Evolutionary conservation across 495 filamentous ascomycete species (phyloP).

Genomic region (Apiosordaria backusii): DNA sequence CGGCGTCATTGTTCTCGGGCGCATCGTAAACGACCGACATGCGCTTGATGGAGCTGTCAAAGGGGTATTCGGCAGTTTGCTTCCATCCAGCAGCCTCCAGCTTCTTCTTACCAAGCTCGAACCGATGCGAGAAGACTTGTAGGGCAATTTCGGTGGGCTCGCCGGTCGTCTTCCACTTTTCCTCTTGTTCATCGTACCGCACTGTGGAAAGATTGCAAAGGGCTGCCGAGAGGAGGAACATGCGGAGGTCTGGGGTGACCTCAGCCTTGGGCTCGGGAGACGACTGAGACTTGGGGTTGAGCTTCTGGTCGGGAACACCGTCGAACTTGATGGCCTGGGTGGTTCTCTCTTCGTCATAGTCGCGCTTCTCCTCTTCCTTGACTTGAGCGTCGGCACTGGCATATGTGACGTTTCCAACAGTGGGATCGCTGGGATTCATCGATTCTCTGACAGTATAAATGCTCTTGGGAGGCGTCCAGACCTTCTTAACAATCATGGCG

Average conservation of each 20-base stretch:
- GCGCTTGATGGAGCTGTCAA: constrained; percentile 76
- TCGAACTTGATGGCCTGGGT: constrained; percentile 54
- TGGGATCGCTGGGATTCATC: constrained; percentile 57
- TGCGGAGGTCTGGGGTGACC: constrained; percentile 51
- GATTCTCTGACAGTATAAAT: constrained; percentile 58
- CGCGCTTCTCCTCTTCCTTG: constrained; percentile 32
- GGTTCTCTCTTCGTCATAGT: constrained; percentile 51
- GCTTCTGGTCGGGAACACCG: constrained; percentile 43
- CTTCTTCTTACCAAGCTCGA: constrained; percentile 56
- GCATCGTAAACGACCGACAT: constrained; percentile 73
- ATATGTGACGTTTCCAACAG: constrained; percentile 40
- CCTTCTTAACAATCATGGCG: constrained; percentile 74
- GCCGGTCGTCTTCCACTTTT: constrained; percentile 68
- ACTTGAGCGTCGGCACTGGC: constrained; percentile 29
- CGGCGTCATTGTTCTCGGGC: constrained; percentile 28
- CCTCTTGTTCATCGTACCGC: constrained; percentile 50
- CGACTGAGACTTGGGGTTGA: constrained; percentile 21
- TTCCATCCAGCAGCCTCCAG: constrained; percentile 55
- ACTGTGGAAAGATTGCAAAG: constrained; percentile 77
- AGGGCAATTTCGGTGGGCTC: constrained; percentile 84
- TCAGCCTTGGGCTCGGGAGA: constrained; percentile 27
- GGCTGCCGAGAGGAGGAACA: constrained; percentile 65
- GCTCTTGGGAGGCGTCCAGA: constrained; percentile 63
- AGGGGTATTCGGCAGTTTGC: constrained; percentile 71
- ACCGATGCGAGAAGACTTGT: constrained; percentile 73